Base-by-base conservation (phyloP, 306 rosid species). In the Trifolium repens region DNA sequence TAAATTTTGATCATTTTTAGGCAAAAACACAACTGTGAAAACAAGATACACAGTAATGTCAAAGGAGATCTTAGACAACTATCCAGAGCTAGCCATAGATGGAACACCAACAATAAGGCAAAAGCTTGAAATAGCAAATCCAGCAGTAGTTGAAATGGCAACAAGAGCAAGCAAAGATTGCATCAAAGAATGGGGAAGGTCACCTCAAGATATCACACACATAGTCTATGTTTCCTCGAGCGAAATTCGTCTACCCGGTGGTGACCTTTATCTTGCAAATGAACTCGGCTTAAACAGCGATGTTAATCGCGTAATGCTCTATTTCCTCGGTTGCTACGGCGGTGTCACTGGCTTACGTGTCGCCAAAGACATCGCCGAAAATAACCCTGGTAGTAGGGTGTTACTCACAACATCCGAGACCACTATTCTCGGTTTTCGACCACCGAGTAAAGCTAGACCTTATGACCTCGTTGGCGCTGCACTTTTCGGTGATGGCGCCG, bases 401-500 rank as follows among this genome's bases (percentile, higher is more conserved):
- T 61, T 94, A 43, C 27, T 94, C 1, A 89, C 93, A 0, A 94
- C 98, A n/a, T 92, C 99, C 0, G 97, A 94, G 30, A 94, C 99
- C 8, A 94, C 99, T 15, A 92, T 90, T 1, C 98, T 94, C 0
- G 99, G 99, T 15, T 94, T 90, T 67, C 70, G 98, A 22, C 98
- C 99, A 3, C 99, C 98, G 0, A 94, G 84, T 57, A 89, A 87
- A 68, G 83, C 86, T 1, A 84, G 99, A 46, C 98, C 99, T 9
- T 96, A 96, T 16, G 98, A 96, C 63, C 96, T 96, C 1, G 99
- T 96, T 0, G 98, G 98, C n/a, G 98, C 98, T n/a, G 99, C 97
- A 5, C 92, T 96, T 40, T 96, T 96, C 6, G 98, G 98, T 0
- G 99, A 96, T 16, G 98, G 98, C 1, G 99, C 98, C 5, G 98